Evolutionary conservation across 164 flowering plant species (phyloP), one percentile per base, ranked within the genome.

Genomic region (Aristolochia contorta): DNA sequence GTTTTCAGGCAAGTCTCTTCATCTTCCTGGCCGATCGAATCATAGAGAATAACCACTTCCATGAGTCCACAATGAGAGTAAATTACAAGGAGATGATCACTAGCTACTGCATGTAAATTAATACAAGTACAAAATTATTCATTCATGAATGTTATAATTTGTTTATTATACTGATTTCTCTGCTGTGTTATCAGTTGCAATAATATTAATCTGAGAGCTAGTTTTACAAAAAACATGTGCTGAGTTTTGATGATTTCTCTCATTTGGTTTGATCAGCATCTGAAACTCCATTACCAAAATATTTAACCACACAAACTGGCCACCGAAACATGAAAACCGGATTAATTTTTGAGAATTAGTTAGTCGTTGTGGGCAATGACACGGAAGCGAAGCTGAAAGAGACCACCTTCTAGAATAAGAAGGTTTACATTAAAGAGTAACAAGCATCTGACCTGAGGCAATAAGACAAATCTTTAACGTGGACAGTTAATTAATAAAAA

Each of bases 1-100:
- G 16, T 19, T 53, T 65, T 65, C 73, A 70, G 73, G 54, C 69
- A 61, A 63, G 24, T 58, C 48, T n/a, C 58, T 9, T 37, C 62
- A 0, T 50, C 68, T 6, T 53, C 73, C 16, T 65, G 69, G 66
- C 54, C 58, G 14, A 23, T 61, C 45, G 25, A 52, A 47, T 56
- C 65, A 16, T 66, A 58, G 43, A 58, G 43, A 37, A 37, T 10
- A 10, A 27, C 30, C 30, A 37, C 7, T 10, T n/a, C 22, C 27
- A 22, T n/a, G n/a, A n/a, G 45, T 32, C 32, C n/a, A 56, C 18
- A 19, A 4, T 23, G 56, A 13, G 6, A 54, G 16, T 18, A 20
- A 54, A 7, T 47, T 47, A 14, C 18, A 47, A n/a, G n/a, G 16
- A 14, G 16, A 47, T 47, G 50, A 14, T n/a, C 18, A 14, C 50